These are phyloP conservation scores for Myriangium duriaei DNA, from an alignment of 2,329 filamentous ascomycete species.

Conservation along the genomic window DNA sequence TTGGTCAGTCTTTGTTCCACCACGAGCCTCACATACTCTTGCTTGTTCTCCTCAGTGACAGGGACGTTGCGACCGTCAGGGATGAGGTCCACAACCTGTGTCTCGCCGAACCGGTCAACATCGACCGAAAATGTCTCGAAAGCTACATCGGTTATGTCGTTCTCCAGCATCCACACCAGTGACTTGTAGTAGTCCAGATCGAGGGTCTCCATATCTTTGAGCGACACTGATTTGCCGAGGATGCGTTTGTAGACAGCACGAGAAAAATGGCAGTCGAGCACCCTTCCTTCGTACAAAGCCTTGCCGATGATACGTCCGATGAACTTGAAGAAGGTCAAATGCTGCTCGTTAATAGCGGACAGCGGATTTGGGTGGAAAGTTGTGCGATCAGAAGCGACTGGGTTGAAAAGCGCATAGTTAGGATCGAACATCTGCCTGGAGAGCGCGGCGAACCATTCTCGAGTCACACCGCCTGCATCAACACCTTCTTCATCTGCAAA, in stretches of 20 bases:
- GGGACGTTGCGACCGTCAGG: conserved; percentile 80
- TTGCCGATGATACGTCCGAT: conserved; percentile 98
- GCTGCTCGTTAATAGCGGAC: conserved; percentile 87
- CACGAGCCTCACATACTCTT: conserved; percentile 88
- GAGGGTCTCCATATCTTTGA: conserved; percentile 99
- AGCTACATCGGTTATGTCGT: conserved; percentile 96
- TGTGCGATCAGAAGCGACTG: conserved; percentile 90
- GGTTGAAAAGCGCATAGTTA: conserved; percentile 91
- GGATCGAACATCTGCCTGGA: conserved; percentile 98
- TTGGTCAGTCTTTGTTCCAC: conserved; percentile 87
- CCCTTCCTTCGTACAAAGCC: conserved; percentile 86
- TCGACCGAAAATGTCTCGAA: conserved; percentile 93
- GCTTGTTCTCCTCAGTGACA: conserved; percentile 96
- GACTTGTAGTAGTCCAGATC: conserved; percentile 99
- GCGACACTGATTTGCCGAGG: conserved; percentile 82
- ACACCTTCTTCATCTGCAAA: conserved; percentile 97
- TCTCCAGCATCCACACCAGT: conserved; percentile 94
- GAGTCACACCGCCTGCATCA: conserved; percentile 90
- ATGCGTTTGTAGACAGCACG: conserved; percentile 97
- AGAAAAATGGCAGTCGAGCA: conserved; percentile 97
- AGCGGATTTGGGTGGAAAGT: conserved; percentile 97
- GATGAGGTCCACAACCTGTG: conserved; percentile 73
- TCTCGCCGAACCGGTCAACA: conserved; percentile 86
- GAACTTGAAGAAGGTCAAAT: conserved; percentile 98
- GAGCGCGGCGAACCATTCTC: conserved; percentile 98